Evolutionary conservation across 495 filamentous ascomycete genomes (phyloP), one percentile per base, ranked within the genome.

Genomic region (Beverwykella pulmonaria): DNA sequence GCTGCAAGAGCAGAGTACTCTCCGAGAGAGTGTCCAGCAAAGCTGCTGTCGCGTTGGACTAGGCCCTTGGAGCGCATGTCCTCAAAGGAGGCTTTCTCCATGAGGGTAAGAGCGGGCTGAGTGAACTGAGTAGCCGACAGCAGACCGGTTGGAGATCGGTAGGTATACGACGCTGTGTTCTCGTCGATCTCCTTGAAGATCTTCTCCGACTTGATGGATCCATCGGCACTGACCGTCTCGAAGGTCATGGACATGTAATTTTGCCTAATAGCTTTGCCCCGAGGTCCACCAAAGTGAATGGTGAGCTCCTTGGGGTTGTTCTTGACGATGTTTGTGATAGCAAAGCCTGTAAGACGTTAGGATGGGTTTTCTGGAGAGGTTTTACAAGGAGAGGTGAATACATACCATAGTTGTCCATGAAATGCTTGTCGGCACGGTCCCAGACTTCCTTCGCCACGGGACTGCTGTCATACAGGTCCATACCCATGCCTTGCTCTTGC

Each of bases 231-330:
- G 36, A 99, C 92, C 5, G 92, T 92, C 80, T 99, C 95, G 79
- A 98, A 98, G 63, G 95, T 97, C 94, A 99, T 99, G 29, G 93
- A 87, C 92, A 98, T 98, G 83, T 99, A 99, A 77, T 98, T 98
- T 74, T 95, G 86, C 60, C 95, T 90, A 66, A 99, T 99, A 34
- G 92, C 92, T 79, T 97, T 98, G 70, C 94, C 94, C 29, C 92
- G 90, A 64, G 93, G 92, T 63, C 94, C 94, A 78, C 95, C 94
- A 73, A 99, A 99, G 81, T 99, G 89, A 65, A 99, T 92, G 2
- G 95, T 99, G 64, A 99, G 86, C 79, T 99, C 95, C 82, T 96
- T 97, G 56, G 94, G 94, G 78, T 99, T 99, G 79, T 98, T 98
- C 82, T 92, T 94, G 76, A 99, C 95, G 68, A 99, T 98, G 76